These are phyloP conservation scores for Anisogramma anomala DNA, from an alignment of 2,329 filamentous ascomycete species.

Conservation along the genomic window DNA sequence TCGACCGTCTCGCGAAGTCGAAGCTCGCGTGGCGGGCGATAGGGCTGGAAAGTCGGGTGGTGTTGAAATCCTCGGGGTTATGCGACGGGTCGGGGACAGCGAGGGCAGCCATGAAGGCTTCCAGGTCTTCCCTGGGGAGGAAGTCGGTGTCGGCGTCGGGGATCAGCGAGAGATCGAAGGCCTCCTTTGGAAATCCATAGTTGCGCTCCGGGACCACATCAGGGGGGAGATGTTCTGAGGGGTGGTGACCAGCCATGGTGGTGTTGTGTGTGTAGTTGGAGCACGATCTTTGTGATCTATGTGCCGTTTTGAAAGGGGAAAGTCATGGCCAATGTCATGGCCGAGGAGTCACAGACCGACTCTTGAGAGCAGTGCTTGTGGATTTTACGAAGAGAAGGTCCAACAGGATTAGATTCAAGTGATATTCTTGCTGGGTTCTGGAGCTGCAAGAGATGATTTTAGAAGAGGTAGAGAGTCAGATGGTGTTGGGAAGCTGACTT, in stretches of 20 bases:
- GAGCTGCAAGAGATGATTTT: no score
- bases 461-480: no score
- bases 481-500: no score
- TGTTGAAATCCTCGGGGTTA: constrained; percentile 43
- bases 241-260: constrained; percentile 8
- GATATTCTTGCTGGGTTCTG: no score
- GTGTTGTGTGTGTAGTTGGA: background rate
- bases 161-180: constrained; percentile 56
- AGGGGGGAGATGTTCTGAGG: constrained; percentile 8
- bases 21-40: constrained; percentile 27
- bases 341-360: no score
- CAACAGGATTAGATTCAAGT: no score
- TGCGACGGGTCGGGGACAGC: constrained; percentile 68
- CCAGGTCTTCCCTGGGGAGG: constrained; percentile 57
- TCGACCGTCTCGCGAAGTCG: constrained; percentile 32
- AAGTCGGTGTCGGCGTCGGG: constrained; percentile 78
- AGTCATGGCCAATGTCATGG: background rate
- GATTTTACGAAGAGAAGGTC: background rate
- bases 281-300: background rate
- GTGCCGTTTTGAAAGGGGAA: background rate
- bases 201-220: constrained; percentile 22
- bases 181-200: constrained; percentile 50
- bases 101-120: constrained; percentile 69
- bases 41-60: constrained; percentile 29
- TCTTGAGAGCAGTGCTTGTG: no score